Base-by-base conservation (phyloP, 805 yeast species). In the Candida incommunis region DNA sequence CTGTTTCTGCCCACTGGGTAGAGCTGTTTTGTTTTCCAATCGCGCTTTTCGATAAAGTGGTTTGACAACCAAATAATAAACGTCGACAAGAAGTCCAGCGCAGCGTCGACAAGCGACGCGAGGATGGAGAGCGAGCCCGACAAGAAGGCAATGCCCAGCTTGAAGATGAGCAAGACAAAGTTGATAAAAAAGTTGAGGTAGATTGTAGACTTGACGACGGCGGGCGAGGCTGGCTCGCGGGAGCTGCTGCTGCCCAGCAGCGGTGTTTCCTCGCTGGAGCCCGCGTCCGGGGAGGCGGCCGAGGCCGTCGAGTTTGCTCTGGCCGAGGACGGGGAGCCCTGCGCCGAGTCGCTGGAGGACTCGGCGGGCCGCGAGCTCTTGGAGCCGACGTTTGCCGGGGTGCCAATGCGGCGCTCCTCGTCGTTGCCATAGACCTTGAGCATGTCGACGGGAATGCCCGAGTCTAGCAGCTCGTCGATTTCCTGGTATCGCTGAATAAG, bases 31-130 rank as follows among this genome's bases (percentile, higher is more conserved):
- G 72, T 64, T 44, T 67, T 64, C 69, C 78, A 70, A 54, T 72
- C 70, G 9, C 66, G 60, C 3, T 55, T 58, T 26, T 56, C 66
- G 7, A 64, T 67, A 26, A 61, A 50, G 5, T 54, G 42, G 51
- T 82, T 78, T 44, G 82, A 74, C 41, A 72, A 58, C 62, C 68
- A 82, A 43, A 83, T 83, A 51, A 83, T 82, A 47, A 80, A 64
- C 0, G 92, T 82, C 16, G 88, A 81, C 45, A 82, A 60, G 45
- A 82, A 77, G 55, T 83, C 94, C 50, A 82, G 69, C 0, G 76
- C 66, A 2, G 90, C 82, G 62, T 82, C 94, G 35, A 83, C 79
- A 50, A 82, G 70, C 1, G 92, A 82, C 0, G 94, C 94, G 43
- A 82, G 66, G 42, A 83, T 74, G 4, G 92, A 82, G 50, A 83